Evolutionary conservation across 352 stramenopile species (phyloP).

Genomic region (Pythium sukuiense): DNA sequence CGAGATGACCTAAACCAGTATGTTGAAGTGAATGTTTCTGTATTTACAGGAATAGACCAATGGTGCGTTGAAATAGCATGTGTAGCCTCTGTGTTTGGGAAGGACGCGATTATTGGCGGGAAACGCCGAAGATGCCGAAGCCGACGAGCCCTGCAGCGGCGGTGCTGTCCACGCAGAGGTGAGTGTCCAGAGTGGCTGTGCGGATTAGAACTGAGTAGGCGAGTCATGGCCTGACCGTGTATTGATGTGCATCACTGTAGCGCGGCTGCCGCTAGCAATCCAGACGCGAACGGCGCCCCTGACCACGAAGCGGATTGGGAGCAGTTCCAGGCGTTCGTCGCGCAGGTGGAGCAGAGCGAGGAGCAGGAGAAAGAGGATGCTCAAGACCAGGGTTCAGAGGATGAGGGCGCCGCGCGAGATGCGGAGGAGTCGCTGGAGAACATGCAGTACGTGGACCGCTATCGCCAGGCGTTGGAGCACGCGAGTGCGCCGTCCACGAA

Average conservation of each 20-base stretch:
- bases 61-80: not conserved
- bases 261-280: conserved; percentile 27
- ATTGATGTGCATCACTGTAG: conserved; percentile 43
- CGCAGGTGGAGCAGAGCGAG: conserved; percentile 47
- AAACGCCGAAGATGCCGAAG: not conserved
- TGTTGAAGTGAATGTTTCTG: conserved; percentile 9
- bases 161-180: conserved; percentile 21
- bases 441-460: conserved; percentile 69
- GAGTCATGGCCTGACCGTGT: conserved; percentile 45
- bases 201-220: no score
- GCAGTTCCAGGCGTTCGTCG: conserved; percentile 60
- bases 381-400: conserved; percentile 36
- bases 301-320: conserved; percentile 54
- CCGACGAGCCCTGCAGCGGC: not conserved
- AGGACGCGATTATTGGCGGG: not conserved
- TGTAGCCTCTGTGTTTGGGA: not conserved
- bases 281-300: not conserved
- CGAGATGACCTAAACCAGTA: conserved; percentile 88
- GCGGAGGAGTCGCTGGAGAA: conserved; percentile 60
- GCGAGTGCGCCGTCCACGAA: conserved; percentile 17
- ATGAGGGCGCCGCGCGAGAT: conserved; percentile 47
- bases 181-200: no score
- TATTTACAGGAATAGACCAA: conserved; percentile 4
- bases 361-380: conserved; percentile 18
- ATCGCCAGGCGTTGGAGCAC: conserved; percentile 50